Base-by-base conservation (phyloP, 2,329 filamentous ascomycete species). In the Nannizziopsis barbatae region DNA sequence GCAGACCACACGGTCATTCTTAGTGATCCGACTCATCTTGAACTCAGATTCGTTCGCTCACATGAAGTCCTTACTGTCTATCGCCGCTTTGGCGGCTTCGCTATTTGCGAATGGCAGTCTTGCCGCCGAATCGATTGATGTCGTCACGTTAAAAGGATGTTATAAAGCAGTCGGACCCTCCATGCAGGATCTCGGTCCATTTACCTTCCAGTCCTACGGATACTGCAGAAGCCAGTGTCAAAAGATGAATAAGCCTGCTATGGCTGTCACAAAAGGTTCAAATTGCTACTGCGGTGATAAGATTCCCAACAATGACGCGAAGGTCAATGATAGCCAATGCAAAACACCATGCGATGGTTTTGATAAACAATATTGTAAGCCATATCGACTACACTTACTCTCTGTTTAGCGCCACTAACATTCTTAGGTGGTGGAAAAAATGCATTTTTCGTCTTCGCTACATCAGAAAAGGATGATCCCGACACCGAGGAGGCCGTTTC, bases 281-380 rank as follows among this genome's bases (percentile, higher is more conserved):
- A 66, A 78, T 54, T 95, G 88, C 67, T 85, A 73, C 59, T 94
- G 88, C 59, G 88, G 87, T 51, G 68, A 79, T 53, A 65, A 72
- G 50, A 74, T 89, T 42, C 88, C 88, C 0, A 71, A 80, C 12
- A 58, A 70, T 35, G 68, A 68, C 12, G 69, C 70, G 36, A 61
- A 80, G 51, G 74, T 78, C 5, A 68, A 74, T 39, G 75, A 82
- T 59, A 62, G 62, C 6, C 67, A 79, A 12, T 95, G 88, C 68
- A 71, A 77, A 59, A 74, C 73, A 22, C 61, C 71, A 0, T 95
- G 88, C 62, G 71, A 76, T 18, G 84, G 79, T 7, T 89, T 71
- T 57, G 67, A 66, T 17, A 31, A 60, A 1, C 75, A 85, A 47
- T 77, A 73, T 18, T 95, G 88, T 84, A 75, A 60, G 79, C 57